Conservation (phyloP, 2,329 filamentous ascomycete genomes). For the Leptographium lundbergii region DNA sequence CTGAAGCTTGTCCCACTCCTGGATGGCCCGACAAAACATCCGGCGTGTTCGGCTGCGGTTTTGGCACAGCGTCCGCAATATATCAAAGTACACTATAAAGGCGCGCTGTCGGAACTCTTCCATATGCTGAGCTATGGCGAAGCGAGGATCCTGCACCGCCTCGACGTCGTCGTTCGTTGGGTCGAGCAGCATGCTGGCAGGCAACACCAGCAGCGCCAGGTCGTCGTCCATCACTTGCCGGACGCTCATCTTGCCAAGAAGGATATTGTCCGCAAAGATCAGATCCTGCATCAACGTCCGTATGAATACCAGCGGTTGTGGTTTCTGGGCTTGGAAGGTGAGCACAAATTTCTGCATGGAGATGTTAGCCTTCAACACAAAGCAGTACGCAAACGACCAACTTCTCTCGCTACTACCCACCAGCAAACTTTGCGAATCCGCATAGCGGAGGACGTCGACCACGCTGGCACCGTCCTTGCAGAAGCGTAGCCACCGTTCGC, state of each 20-base stretch:
- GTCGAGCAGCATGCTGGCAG: constrained; percentile 58
- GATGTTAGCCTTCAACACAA: neutral
- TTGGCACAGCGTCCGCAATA: constrained; percentile 74
- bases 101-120: constrained; percentile 51
- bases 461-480: constrained; percentile 61
- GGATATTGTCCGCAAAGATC: constrained; percentile 58
- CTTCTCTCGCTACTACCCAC: constrained; percentile 29
- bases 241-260: constrained; percentile 55
- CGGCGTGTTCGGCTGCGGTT: constrained; percentile 84
- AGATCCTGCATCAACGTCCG: constrained; percentile 67
- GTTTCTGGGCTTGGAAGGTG: constrained; percentile 64
- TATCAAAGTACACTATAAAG: constrained; percentile 64
- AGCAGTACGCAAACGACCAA: neutral
- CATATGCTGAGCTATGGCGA: constrained; percentile 60
- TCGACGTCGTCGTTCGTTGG: constrained; percentile 66
- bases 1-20: constrained; percentile 50
- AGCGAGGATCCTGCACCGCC: constrained; percentile 57
- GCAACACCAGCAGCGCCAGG: constrained; percentile 63
- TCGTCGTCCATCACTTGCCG: constrained; percentile 71
- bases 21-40: constrained; percentile 71
- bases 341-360: constrained; percentile 54
- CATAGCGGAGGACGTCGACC: constrained; percentile 53
- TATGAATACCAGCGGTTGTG: constrained; percentile 73
- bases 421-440: constrained; percentile 55
- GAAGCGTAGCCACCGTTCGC: constrained; percentile 55